Percentiles rank a stretch among this genome's conserved stretches.
Conservation (phyloP, 179 eudicot genomes). For the Beta corolliflora region DNA sequence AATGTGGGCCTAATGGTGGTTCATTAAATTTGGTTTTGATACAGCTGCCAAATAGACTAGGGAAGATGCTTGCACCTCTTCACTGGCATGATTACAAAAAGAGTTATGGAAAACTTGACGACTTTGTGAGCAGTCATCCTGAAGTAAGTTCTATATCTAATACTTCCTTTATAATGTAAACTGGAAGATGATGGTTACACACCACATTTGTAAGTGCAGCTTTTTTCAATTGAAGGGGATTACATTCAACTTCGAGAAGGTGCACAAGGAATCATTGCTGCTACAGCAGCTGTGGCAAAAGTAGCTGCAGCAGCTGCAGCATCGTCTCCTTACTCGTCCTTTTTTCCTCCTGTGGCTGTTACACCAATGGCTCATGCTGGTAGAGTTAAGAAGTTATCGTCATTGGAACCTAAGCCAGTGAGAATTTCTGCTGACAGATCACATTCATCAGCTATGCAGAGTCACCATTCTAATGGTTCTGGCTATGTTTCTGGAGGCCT, state of each 20-base stretch:
- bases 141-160: slow-evolving; percentile 56
- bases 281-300: slow-evolving; percentile 89
- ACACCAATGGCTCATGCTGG: slow-evolving; percentile 89
- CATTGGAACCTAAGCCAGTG: slow-evolving; percentile 43
- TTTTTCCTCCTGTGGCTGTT: slow-evolving; percentile 88
- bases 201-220: slow-evolving; percentile 45
- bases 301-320: slow-evolving; percentile 86
- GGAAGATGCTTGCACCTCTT: slow-evolving; percentile 96
- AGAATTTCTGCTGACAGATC: slow-evolving; percentile 39
- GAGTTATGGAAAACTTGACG: slow-evolving; percentile 94
- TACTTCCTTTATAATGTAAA: not conserved
- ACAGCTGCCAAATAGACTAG: slow-evolving; percentile 97
- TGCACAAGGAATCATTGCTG: slow-evolving; percentile 91
- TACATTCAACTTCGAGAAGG: slow-evolving; percentile 90
- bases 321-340: slow-evolving; percentile 56
- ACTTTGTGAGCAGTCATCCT: slow-evolving; percentile 88
- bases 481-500: slow-evolving; percentile 43
- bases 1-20: not conserved
- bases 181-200: slow-evolving; percentile 1
- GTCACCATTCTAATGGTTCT: slow-evolving; percentile 51
- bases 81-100: slow-evolving; percentile 98
- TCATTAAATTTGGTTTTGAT: slow-evolving; percentile 20
- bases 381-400: slow-evolving; percentile 55
- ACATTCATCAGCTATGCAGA: slow-evolving; percentile 36
- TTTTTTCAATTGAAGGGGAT: slow-evolving; percentile 89